Conservation (phyloP, 1,284 basidiomycete species). For the Cutaneotrichosporon sp. region DNA sequence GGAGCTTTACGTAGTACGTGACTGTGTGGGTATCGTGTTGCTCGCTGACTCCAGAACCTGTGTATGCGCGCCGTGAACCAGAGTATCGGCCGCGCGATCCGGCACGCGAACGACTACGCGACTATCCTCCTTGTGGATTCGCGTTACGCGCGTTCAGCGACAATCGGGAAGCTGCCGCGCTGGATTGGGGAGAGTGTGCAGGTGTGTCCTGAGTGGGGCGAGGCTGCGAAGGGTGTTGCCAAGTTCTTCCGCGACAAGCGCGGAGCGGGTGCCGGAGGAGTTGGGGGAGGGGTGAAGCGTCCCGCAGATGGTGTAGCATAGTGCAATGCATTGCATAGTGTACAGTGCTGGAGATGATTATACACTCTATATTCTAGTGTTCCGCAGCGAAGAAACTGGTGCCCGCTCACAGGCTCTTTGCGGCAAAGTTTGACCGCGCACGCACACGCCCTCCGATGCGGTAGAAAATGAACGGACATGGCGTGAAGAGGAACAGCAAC, state of each 20-base stretch:
- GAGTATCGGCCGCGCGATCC: conserved; percentile 88
- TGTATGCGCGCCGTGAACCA: conserved; percentile 98
- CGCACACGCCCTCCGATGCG: conserved; percentile 39
- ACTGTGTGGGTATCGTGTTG: no score
- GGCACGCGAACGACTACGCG: conserved; percentile 82
- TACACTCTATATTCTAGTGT: no score
- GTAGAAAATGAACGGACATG: conserved; percentile 58
- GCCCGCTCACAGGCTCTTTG: background rate
- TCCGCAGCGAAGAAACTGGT: no score
- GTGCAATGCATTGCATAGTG: conserved; percentile 1
- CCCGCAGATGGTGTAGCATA: background rate
- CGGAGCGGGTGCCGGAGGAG: background rate
- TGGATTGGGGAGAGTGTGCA: conserved; percentile 74
- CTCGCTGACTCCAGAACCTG: conserved; percentile 56
- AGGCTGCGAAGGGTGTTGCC: conserved; percentile 64
- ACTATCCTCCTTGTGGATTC: conserved; percentile 72
- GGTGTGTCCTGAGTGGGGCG: conserved; percentile 66
- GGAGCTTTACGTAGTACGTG: conserved; percentile 65
- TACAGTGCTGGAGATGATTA: background rate
- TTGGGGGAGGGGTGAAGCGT: background rate
- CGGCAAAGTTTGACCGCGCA: conserved; percentile 6
- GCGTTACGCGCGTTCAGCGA: conserved; percentile 64
- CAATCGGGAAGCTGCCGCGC: conserved; percentile 70
- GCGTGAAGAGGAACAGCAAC: conserved; percentile 61
- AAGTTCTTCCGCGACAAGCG: conserved; percentile 59